Evolutionary conservation across 306 rosid genomes (phyloP).

Genomic region (Fragaria iinumae): DNA sequence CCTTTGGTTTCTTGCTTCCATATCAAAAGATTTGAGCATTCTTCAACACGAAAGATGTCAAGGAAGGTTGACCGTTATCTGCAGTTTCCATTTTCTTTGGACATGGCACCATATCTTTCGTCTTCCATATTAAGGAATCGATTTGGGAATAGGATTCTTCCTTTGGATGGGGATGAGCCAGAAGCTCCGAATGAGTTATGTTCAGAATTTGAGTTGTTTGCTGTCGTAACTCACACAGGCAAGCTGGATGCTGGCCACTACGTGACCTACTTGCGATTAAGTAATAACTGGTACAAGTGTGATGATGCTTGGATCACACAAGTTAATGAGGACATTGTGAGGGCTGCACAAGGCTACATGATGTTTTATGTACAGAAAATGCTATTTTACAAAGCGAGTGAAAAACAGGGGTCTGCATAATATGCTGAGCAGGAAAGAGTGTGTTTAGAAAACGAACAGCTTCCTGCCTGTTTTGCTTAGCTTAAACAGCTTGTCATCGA

Average conservation of each 20-base stretch:
- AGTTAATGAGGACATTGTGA: conserved; percentile 78
- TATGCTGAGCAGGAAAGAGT: conserved; percentile 8
- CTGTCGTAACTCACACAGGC: conserved; percentile 84
- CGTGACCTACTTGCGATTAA: conserved; percentile 75
- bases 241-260: conserved; percentile 93
- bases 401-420: conserved; percentile 57
- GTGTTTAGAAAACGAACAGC: conserved; percentile 12
- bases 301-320: conserved; percentile 93
- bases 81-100: conserved; percentile 84
- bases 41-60: conserved; percentile 75
- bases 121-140: conserved; percentile 79
- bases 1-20: conserved; percentile 92
- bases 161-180: conserved; percentile 68
- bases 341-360: conserved; percentile 95
- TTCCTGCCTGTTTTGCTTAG: conserved; percentile 42
- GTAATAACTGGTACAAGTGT: conserved; percentile 88
- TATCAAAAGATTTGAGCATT: conserved; percentile 91
- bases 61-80: conserved; percentile 83
- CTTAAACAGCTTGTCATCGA: conserved; percentile 12
- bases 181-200: conserved; percentile 60
- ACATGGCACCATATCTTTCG: conserved; percentile 88
- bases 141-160: conserved; percentile 76
- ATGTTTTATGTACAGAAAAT: conserved; percentile 96
- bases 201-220: conserved; percentile 87
- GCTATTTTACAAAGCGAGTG: conserved; percentile 77